Percentiles rank a stretch among this genome's conserved stretches.
phyloP scores from a whole-genome alignment of 2,329 filamentous ascomycete genomes.

The Sarocladium oryzae region DNA sequence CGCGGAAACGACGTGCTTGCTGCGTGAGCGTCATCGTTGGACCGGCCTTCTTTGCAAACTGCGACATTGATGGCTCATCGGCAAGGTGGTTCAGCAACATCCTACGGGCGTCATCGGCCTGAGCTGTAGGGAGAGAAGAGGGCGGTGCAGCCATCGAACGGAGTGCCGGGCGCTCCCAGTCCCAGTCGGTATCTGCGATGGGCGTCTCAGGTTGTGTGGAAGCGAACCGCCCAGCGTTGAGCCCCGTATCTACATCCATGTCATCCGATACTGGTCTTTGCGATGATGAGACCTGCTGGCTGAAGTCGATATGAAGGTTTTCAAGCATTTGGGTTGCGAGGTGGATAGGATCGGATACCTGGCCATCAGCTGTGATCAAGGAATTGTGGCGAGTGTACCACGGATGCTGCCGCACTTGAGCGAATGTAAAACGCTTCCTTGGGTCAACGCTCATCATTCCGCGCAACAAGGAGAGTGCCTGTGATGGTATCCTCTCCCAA shows the following conservation, averaged over 20 bases:
- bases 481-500: slow-evolving; percentile 71
- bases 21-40: slow-evolving; percentile 84
- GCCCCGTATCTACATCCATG: slow-evolving; percentile 63
- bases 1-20: slow-evolving; percentile 77
- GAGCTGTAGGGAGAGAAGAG: slow-evolving; percentile 27
- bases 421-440: slow-evolving; percentile 70
- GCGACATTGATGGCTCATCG: slow-evolving; percentile 79
- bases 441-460: slow-evolving; percentile 88
- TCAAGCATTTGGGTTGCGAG: slow-evolving; percentile 96
- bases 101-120: slow-evolving; percentile 27
- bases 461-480: slow-evolving; percentile 73
- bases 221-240: slow-evolving; percentile 49
- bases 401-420: slow-evolving; percentile 81
- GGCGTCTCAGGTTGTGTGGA: slow-evolving; percentile 83
- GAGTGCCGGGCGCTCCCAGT: slow-evolving; percentile 74
- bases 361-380: slow-evolving; percentile 68
- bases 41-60: slow-evolving; percentile 74
- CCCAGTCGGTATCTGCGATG: slow-evolving; percentile 68
- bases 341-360: slow-evolving; percentile 68
- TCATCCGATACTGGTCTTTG: slow-evolving; percentile 37
- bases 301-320: slow-evolving; percentile 82
- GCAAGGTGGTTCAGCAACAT: slow-evolving; percentile 58
- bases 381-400: slow-evolving; percentile 87
- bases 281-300: slow-evolving; percentile 53
- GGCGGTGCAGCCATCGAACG: slow-evolving; percentile 41